phyloP scores from a whole-genome alignment of 371 early-diverging fungal species.

The Rhizoclosmatium hyalinum region DNA sequence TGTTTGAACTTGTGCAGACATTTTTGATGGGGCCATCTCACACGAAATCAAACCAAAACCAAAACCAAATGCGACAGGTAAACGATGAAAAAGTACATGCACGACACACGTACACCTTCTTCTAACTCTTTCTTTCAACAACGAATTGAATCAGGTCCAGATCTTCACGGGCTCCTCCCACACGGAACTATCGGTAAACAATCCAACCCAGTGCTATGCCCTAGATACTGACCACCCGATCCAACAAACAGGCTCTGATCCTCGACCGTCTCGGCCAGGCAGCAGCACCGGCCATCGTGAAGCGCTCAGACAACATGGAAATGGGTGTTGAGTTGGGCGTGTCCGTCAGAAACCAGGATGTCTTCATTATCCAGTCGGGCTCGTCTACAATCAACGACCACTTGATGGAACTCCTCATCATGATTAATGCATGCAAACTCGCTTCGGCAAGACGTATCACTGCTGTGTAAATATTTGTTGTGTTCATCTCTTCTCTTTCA shows the following conservation, averaged over 20 bases:
- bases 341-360: slow-evolving; percentile 94
- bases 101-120: neutral
- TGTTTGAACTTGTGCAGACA: neutral
- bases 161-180: slow-evolving; percentile 95
- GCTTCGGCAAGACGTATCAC: slow-evolving; percentile 87
- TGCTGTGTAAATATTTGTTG: slow-evolving; percentile 41
- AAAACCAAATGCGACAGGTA: slow-evolving; percentile 3
- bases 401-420: slow-evolving; percentile 94
- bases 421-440: slow-evolving; percentile 93
- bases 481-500: no score
- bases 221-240: neutral
- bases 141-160: slow-evolving; percentile 66
- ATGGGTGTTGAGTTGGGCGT: slow-evolving; percentile 70
- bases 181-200: slow-evolving; percentile 76
- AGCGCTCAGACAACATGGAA: slow-evolving; percentile 57
- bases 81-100: neutral
- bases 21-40: neutral
- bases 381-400: slow-evolving; percentile 85
- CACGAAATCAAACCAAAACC: no score
- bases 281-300: slow-evolving; percentile 76
- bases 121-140: neutral
- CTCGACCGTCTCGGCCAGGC: slow-evolving; percentile 79
- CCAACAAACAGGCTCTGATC: slow-evolving; percentile 58
- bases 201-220: neutral
- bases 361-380: slow-evolving; percentile 96